phyloP scores from a whole-genome alignment of 495 filamentous ascomycete species.

The Neurospora pannonica region DNA sequence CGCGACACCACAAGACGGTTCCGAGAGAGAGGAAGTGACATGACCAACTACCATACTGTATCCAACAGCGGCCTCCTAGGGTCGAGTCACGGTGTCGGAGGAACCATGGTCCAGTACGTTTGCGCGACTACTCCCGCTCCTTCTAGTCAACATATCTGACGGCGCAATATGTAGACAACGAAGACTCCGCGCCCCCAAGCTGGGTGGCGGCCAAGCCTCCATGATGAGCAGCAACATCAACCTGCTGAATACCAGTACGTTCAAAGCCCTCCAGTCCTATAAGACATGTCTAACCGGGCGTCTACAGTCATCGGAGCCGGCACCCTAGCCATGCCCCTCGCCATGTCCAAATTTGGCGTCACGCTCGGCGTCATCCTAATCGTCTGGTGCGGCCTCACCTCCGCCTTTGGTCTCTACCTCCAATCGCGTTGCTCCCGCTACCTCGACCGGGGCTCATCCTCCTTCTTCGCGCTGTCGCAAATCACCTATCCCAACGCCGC shows the following conservation, averaged over 20 bases:
- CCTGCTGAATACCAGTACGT: constrained; percentile 83
- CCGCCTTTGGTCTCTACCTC: constrained; percentile 89
- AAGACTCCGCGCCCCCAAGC: constrained; percentile 29
- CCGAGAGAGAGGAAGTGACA: background rate
- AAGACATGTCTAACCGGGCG: background rate
- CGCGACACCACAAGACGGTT: background rate
- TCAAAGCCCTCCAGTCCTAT: background rate
- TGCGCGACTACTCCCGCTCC: background rate
- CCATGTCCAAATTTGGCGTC: constrained; percentile 87
- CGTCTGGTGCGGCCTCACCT: constrained; percentile 78
- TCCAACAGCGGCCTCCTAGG: background rate
- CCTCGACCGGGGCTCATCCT: constrained; percentile 66
- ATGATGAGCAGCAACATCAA: constrained; percentile 93
- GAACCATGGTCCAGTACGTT: background rate
- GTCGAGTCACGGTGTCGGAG: background rate
- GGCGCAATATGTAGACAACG: constrained; percentile 17
- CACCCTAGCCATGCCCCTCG: constrained; percentile 87
- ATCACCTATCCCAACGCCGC: constrained; percentile 95
- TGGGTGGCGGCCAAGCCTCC: constrained; percentile 61
- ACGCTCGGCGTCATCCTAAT: constrained; percentile 74
- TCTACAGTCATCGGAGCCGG: constrained; percentile 85
- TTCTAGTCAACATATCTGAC: background rate
- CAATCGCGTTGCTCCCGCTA: constrained; percentile 89
- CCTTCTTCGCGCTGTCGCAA: constrained; percentile 91
- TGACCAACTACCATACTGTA: background rate